A percentile compares a stretch with the other conserved stretches of the same genome.
These are phyloP conservation scores for Sphaerostilbella broomeana DNA, from an alignment of 2,329 filamentous ascomycete species.

Conservation along the genomic window DNA sequence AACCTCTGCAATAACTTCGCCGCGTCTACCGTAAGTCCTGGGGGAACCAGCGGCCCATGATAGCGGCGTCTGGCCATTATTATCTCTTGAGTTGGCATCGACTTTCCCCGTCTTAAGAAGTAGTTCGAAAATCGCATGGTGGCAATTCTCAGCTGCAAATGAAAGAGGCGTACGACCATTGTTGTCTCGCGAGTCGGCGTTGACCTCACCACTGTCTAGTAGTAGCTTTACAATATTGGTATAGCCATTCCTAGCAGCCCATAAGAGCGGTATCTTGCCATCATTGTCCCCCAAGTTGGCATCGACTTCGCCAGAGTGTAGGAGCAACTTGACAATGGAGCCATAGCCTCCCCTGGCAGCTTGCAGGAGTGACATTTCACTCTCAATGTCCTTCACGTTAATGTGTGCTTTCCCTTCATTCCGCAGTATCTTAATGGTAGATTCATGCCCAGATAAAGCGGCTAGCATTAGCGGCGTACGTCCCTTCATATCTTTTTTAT, in stretches of 20 bases:
- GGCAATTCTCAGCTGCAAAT: not conserved
- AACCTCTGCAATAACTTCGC: not conserved
- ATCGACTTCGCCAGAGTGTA: not conserved
- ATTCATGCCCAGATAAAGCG: too few relatives aligned
- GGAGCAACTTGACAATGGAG: not conserved
- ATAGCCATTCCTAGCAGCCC: not conserved
- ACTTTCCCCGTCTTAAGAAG: not conserved
- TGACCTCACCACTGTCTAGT: not conserved
- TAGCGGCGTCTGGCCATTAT: not conserved
- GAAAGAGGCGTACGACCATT: not conserved
- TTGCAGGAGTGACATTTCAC: too few relatives aligned
- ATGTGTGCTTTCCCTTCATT: too few relatives aligned
- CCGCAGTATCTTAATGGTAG: too few relatives aligned
- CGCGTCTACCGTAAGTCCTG: not conserved
- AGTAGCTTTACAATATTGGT: not conserved
- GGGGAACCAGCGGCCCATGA: not conserved
- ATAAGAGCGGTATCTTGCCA: not conserved
- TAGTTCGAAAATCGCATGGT: not conserved
- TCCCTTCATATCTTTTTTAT: too few relatives aligned
- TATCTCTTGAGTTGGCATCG: not conserved
- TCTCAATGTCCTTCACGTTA: too few relatives aligned
- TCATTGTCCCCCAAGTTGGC: not conserved
- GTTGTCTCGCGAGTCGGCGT: not conserved
- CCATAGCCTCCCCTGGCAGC: too few relatives aligned
- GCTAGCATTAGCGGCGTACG: too few relatives aligned